Evolutionary conservation across 495 filamentous ascomycete species (phyloP), one percentile per base, ranked within the genome.

Genomic region (Daldinia grandis): DNA sequence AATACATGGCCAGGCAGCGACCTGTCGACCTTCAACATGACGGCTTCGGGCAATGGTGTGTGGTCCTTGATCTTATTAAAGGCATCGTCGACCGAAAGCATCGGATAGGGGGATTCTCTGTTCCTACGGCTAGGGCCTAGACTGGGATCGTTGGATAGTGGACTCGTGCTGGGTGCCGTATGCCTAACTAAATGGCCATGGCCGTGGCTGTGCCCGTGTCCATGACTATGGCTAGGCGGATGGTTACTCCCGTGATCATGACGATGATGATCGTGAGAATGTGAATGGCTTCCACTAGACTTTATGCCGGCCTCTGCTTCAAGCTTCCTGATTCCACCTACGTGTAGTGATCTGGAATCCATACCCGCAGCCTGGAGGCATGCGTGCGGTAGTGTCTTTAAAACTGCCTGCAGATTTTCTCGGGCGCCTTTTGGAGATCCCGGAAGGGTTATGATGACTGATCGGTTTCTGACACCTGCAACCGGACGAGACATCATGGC

Each of bases 401-500:
- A 79, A n/a, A 98, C 81, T 2, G 93, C 88, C 74, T 92, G 87
- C n/a, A 99, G 87, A 75, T 98, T 99, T 81, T 99, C 95, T 74
- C 87, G 90, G 3, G 95, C 95, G n/a, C 94, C 95, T 82, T 97
- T 98, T 1, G 96, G 96, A 2, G 95, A 98, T 25, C 95, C 95
- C 0, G 95, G 95, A 40, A 99, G 84, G 0, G 95, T 98, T 53
- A 98, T 81, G 49, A 99, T 93, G 56, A 99, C 79, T 5, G 93
- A 89, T 67, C 89, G 89, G 67, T 94, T 89, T 31, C 95, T 86
- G 10, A 96, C 90, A 9, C 95, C 95, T 54, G 96, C 96, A 57
- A 97, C 92, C 14, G 95, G 94, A 61, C 95, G 87, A 61, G 95
- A 91, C 95, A 98, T 98, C 82, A 97, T 89, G n/a, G 95, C 96